Percentiles rank a stretch among this genome's conserved stretches.
Evolutionary conservation across 257 asterid species (phyloP).

Genomic region (Solanum pimpinellifolium): DNA sequence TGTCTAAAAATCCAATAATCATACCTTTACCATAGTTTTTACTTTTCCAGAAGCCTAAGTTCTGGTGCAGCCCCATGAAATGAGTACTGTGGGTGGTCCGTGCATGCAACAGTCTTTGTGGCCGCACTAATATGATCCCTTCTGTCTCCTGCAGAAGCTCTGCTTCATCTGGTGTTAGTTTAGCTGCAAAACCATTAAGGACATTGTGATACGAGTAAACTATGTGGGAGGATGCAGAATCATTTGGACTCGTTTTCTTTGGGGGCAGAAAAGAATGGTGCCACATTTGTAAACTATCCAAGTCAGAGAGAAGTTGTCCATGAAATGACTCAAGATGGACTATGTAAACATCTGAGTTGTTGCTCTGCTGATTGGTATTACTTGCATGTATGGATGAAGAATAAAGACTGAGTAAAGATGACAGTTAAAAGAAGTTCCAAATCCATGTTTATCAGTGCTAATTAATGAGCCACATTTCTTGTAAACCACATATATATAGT

Average conservation of each 20-base stretch:
- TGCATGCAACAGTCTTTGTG: background rate
- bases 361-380: background rate
- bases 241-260: background rate
- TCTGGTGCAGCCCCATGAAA: constrained; percentile 10
- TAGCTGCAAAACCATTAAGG: constrained; percentile 19
- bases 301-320: background rate
- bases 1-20: constrained; percentile 21
- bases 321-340: constrained; percentile 13
- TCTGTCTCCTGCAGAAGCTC: background rate
- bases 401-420: background rate
- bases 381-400: background rate
- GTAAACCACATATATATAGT: background rate
- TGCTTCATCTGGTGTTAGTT: constrained; percentile 2
- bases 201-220: constrained; percentile 3
- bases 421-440: background rate
- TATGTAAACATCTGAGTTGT: constrained; percentile 3
- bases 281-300: constrained; percentile 3
- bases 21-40: constrained; percentile 16
- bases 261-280: constrained; percentile 14
- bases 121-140: constrained; percentile 12
- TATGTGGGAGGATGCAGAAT: background rate
- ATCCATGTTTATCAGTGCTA: background rate
- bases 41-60: constrained; percentile 1
- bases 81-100: constrained; percentile 5
- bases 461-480: background rate